These are phyloP conservation scores for Xerocomus potaroensis DNA, from an alignment of 768 basidiomycete genomes.

Conservation along the genomic window DNA sequence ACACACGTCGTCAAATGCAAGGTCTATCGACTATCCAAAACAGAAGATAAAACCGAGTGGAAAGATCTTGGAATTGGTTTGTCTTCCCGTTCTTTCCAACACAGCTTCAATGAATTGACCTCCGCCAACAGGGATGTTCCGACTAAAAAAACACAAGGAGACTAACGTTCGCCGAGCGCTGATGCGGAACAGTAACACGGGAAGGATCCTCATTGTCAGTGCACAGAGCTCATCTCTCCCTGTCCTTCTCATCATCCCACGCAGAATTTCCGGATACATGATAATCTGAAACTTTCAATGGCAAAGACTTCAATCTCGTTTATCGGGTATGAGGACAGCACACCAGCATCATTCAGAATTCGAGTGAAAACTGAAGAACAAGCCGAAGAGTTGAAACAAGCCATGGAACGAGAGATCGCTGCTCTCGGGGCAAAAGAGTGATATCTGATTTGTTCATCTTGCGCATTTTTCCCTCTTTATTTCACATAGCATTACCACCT, in stretches of 20 bases:
- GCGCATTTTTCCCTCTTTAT: not conserved
- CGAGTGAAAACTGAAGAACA: conserved; percentile 57
- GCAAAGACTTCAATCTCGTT: conserved; percentile 56
- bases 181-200: conserved; percentile 68
- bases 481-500: conserved; percentile 20
- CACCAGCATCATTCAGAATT: conserved; percentile 57
- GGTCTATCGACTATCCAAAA: conserved; percentile 56
- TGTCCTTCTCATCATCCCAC: conserved; percentile 1
- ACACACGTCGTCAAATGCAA: conserved; percentile 54
- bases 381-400: conserved; percentile 53
- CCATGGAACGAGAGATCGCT: conserved; percentile 59
- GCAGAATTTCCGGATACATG: conserved; percentile 75
- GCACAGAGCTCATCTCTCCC: not conserved
- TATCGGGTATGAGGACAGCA: conserved; percentile 59
- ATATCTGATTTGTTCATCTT: conserved; percentile 2
- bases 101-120: not conserved
- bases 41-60: conserved; percentile 50
- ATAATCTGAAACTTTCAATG: conserved; percentile 50
- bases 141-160: conserved; percentile 72
- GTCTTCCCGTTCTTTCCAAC: conserved; percentile 20
- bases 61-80: conserved; percentile 63
- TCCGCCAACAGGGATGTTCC: conserved; percentile 49
- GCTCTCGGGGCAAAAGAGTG: conserved; percentile 33
- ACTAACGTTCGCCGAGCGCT: conserved; percentile 55
- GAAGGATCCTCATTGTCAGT: conserved; percentile 71